A percentile compares a stretch with the other conserved stretches of the same genome.
Conservation (phyloP, 306 rosid genomes). For the Fagus sylvatica region DNA sequence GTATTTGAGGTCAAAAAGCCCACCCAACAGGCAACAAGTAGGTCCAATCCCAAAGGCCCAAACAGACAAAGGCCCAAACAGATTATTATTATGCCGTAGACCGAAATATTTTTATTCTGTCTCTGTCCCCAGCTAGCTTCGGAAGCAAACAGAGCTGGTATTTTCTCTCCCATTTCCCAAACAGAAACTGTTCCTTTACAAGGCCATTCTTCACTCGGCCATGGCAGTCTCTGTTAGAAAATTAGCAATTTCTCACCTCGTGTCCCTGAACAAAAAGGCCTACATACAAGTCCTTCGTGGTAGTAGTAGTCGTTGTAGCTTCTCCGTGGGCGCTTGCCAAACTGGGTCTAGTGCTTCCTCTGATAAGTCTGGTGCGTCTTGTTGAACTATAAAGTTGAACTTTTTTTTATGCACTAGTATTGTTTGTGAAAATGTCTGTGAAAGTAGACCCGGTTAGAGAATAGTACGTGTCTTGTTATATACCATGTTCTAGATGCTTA, state of each 20-base stretch:
- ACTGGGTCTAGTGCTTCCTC: not conserved
- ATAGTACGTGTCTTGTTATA: not conserved
- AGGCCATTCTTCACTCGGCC: not conserved
- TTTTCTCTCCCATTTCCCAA: not conserved
- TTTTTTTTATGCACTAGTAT: not conserved
- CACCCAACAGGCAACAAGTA: no score
- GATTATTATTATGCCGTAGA: no score
- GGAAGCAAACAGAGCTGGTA: no score
- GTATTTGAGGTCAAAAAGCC: no score
- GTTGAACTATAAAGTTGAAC: not conserved
- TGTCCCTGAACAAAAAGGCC: not conserved
- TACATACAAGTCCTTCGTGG: constrained; percentile 11
- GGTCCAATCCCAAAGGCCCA: no score
- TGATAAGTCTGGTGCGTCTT: not conserved
- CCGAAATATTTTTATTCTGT: no score
- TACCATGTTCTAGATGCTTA: not conserved
- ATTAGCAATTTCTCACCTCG: constrained; percentile 26
- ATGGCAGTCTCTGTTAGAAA: constrained; percentile 38
- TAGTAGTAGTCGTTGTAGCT: constrained; percentile 1
- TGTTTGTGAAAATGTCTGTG: constrained; percentile 31
- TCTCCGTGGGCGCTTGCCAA: not conserved
- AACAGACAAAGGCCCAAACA: no score
- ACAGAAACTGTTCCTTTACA: not conserved
- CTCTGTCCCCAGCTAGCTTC: no score
- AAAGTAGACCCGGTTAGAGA: not conserved